A percentile compares a stretch with the other conserved stretches of the same genome.
These are phyloP conservation scores for Hippophae rhamnoides DNA, from an alignment of 306 rosid species.

Conservation along the genomic window DNA sequence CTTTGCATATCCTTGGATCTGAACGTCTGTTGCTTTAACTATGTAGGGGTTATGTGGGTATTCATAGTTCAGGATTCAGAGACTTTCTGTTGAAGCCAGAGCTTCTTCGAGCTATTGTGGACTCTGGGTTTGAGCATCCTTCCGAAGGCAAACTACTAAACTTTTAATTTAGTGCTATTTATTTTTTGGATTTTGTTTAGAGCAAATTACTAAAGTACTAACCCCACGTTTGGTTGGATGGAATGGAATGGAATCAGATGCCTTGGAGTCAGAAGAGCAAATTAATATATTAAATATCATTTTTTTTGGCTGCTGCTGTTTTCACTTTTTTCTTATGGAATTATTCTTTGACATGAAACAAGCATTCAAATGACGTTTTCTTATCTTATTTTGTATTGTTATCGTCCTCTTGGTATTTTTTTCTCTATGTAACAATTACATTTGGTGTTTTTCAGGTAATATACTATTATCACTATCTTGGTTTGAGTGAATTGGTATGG, in stretches of 20 bases:
- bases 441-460: constrained; percentile 64
- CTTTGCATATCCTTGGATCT: background rate
- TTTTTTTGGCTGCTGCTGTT: too few species aligned
- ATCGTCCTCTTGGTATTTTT: background rate
- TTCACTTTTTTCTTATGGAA: too few species aligned
- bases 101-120: constrained; percentile 97
- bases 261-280: background rate
- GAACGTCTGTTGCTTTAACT: background rate
- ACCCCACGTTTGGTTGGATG: too few species aligned
- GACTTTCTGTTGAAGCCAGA: constrained; percentile 98
- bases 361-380: too few species aligned
- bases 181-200: too few species aligned
- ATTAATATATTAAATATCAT: too few species aligned
- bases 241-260: too few species aligned
- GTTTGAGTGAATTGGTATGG: constrained; percentile 57
- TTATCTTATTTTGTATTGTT: background rate
- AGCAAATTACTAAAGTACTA: too few species aligned
- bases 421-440: background rate
- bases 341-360: too few species aligned
- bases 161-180: background rate
- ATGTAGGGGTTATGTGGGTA: constrained; percentile 90
- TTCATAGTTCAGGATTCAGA: constrained; percentile 98
- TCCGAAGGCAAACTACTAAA: constrained; percentile 69
- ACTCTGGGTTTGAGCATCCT: constrained; percentile 98
- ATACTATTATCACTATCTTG: constrained; percentile 44